phyloP scores from a whole-genome alignment of 495 filamentous ascomycete species.

The Bryoglossum gracile region DNA sequence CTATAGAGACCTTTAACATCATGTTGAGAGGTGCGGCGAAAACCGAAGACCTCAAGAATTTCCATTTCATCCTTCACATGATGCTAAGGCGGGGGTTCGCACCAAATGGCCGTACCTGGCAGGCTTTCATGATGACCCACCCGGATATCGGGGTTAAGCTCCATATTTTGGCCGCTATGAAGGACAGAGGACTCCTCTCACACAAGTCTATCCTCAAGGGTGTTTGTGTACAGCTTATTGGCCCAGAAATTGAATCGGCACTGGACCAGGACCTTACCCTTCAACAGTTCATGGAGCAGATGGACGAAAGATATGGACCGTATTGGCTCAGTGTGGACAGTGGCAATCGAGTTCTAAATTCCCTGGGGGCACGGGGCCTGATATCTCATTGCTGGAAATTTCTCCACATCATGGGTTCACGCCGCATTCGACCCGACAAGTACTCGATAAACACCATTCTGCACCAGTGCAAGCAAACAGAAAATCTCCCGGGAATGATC shows the following conservation, averaged over 20 bases:
- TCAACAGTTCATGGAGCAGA: slow-evolving; percentile 11
- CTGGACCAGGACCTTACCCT: slow-evolving; percentile 8
- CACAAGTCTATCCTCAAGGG: neutral
- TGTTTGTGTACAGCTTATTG: slow-evolving; percentile 9
- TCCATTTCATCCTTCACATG: slow-evolving; percentile 18
- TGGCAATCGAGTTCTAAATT: slow-evolving; percentile 16
- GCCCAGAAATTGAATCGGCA: slow-evolving; percentile 7
- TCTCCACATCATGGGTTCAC: slow-evolving; percentile 13
- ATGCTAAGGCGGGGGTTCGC: slow-evolving; percentile 13
- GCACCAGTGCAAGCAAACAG: slow-evolving; percentile 12
- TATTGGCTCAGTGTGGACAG: slow-evolving; percentile 13
- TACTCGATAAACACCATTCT: slow-evolving; percentile 16
- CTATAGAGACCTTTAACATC: slow-evolving; percentile 20
- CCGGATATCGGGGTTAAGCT: slow-evolving; percentile 4
- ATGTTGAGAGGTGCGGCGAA: slow-evolving; percentile 17
- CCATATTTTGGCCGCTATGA: slow-evolving; percentile 15
- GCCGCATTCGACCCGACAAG: slow-evolving; percentile 4
- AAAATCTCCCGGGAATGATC: slow-evolving; percentile 13
- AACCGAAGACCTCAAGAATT: slow-evolving; percentile 14
- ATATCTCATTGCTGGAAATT: slow-evolving; percentile 18
- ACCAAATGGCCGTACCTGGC: slow-evolving; percentile 19
- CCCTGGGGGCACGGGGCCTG: slow-evolving; percentile 10
- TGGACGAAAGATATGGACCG: slow-evolving; percentile 16
- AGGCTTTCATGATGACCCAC: slow-evolving; percentile 15
- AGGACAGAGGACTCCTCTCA: slow-evolving; percentile 13